Evolutionary conservation across 2,329 filamentous ascomycete species (phyloP).

Genomic region (Botrytis aclada): DNA sequence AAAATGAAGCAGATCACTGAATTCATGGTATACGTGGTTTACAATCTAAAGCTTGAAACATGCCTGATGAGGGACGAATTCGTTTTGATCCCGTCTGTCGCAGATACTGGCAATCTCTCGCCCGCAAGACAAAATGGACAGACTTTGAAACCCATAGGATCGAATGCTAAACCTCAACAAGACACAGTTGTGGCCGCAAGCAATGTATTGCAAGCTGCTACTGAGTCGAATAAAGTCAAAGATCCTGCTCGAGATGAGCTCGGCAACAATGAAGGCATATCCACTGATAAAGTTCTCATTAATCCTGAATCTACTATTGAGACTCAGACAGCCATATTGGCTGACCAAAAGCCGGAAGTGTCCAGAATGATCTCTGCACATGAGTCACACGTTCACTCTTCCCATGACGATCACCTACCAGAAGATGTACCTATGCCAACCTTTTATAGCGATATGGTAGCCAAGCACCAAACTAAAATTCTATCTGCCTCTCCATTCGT

Average conservation of each 20-base stretch:
- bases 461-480: slow-evolving; percentile 88
- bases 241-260: slow-evolving; percentile 2
- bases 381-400: slow-evolving; percentile 41
- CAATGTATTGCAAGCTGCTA: slow-evolving; percentile 31
- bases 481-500: slow-evolving; percentile 95
- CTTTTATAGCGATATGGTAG: slow-evolving; percentile 92
- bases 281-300: background rate
- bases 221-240: slow-evolving; percentile 21
- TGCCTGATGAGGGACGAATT: slow-evolving; percentile 92
- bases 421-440: slow-evolving; percentile 83
- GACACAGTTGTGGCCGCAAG: slow-evolving; percentile 30
- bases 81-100: slow-evolving; percentile 70
- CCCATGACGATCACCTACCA: slow-evolving; percentile 56
- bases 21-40: slow-evolving; percentile 99
- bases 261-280: background rate
- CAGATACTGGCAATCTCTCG: slow-evolving; percentile 46
- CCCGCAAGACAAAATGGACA: slow-evolving; percentile 35
- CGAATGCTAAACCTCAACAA: slow-evolving; percentile 14
- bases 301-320: background rate
- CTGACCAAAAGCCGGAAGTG: slow-evolving; percentile 16
- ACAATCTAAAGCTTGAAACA: slow-evolving; percentile 94
- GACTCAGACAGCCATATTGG: background rate
- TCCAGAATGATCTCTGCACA: slow-evolving; percentile 37
- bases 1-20: slow-evolving; percentile 92
- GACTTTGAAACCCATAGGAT: slow-evolving; percentile 15